Percentiles rank a stretch among this genome's conserved stretches.
Conservation (phyloP, 2,329 filamentous ascomycete species). For the Sarocladium kiliense region DNA sequence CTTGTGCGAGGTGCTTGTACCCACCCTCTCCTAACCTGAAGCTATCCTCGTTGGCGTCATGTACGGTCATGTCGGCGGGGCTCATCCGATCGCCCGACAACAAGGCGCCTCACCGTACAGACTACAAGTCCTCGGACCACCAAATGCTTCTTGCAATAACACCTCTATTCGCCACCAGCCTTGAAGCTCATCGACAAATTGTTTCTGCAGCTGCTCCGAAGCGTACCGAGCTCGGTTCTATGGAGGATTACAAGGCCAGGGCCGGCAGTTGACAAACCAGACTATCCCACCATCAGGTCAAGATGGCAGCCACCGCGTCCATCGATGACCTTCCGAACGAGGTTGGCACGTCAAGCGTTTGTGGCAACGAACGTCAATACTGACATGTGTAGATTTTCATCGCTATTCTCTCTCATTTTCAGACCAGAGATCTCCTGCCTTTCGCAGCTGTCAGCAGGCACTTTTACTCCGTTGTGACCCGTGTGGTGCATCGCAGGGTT, state of each 20-base stretch:
- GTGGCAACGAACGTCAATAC: background rate
- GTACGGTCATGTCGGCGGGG: slow-evolving; percentile 2
- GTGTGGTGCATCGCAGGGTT: slow-evolving; percentile 61
- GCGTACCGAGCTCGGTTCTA: too few species aligned
- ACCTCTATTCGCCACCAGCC: too few species aligned
- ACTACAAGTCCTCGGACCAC: background rate
- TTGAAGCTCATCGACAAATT: background rate
- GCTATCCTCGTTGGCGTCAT: slow-evolving; percentile 3
- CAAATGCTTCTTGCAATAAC: background rate
- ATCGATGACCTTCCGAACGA: slow-evolving; percentile 3
- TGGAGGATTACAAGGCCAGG: too few species aligned
- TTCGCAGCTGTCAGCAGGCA: slow-evolving; percentile 55
- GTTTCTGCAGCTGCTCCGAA: too few species aligned
- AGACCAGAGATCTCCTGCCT: slow-evolving; percentile 47
- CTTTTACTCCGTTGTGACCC: slow-evolving; percentile 57
- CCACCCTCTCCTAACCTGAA: background rate
- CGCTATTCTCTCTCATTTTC: slow-evolving; percentile 41
- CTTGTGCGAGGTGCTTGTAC: too few species aligned
- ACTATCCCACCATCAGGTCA: background rate
- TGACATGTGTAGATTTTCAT: slow-evolving; percentile 39
- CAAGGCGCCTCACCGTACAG: too few species aligned
- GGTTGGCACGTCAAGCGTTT: background rate
- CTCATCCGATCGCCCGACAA: slow-evolving; percentile 8
- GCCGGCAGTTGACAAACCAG: too few species aligned
- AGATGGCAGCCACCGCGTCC: background rate